Evolutionary conservation across 352 stramenopile species (phyloP), one percentile per base, ranked within the genome.

Genomic region (Phytophthora lateralis): DNA sequence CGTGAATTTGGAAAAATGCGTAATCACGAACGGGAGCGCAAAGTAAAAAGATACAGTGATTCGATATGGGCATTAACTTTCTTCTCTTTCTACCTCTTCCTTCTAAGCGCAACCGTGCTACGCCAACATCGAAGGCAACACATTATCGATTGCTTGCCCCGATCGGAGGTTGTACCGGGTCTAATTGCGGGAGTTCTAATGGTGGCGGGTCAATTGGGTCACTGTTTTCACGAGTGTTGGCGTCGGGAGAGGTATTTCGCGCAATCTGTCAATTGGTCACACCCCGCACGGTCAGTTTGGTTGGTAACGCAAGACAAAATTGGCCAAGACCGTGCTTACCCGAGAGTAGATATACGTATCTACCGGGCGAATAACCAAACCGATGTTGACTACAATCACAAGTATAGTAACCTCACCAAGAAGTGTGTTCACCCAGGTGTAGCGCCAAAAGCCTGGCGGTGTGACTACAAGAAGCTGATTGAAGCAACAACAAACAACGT

Each of bases 351-450:
- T 76, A 52, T 85, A 87, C 6, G 59, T 38, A 42, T 90, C 76
- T 15, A 87, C 64, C 0, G 79, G 78, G 3, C 77, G 77, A 35
- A 82, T 53, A 14, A 83, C 74, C 27, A 82, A 38, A 2, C 57
- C 76, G 10, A 88, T 51, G 27, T 58, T 76, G 12, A 63, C 55
- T 34, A 80, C 80, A 42, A 89, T 71, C 27, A 78, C 58, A 12
- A 87, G 51, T 27, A 71, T 77, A n/a, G 69, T 69, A 24, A 60
- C 57, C 38, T 91, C 80, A 38, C 51, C 56, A 11, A 89, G 63
- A 37, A 89, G 48, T 17, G 70, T 69, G 41, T 86, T 88, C 17
- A 81, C 76, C 79, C 79, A 91, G 32, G 75, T 69, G 52, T 85
- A 81, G 12, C 79, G 73, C 82, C 82, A 91, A 14, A 71, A 76